phyloP scores from a whole-genome alignment of 2,329 filamentous ascomycete species.

The Aspergillus luchuensis region DNA sequence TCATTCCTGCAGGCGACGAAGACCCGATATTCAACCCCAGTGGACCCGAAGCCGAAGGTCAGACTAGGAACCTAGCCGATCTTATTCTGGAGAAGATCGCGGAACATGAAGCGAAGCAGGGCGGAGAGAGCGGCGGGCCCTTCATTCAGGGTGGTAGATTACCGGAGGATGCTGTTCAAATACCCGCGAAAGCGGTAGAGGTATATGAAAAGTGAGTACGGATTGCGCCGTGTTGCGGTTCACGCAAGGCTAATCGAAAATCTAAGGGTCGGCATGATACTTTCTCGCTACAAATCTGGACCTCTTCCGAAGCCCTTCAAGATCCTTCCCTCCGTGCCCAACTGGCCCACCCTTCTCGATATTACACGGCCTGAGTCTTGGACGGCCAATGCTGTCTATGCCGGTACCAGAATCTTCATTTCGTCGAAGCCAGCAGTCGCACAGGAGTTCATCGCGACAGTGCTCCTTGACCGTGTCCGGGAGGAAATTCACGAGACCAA shows the following conservation, averaged over 20 bases:
- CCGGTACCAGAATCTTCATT: slow-evolving; percentile 89
- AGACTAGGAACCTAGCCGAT: slow-evolving; percentile 80
- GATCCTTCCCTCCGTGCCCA: slow-evolving; percentile 85
- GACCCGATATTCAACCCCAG: slow-evolving; percentile 70
- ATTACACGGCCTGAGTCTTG: slow-evolving; percentile 78
- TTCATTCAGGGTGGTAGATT: slow-evolving; percentile 57
- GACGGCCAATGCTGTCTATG: slow-evolving; percentile 81
- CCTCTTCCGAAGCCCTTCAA: slow-evolving; percentile 97
- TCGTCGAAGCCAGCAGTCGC: slow-evolving; percentile 77
- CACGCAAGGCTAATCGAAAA: slow-evolving; percentile 18
- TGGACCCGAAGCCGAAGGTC: slow-evolving; percentile 48
- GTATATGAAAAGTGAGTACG: slow-evolving; percentile 77
- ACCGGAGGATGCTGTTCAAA: slow-evolving; percentile 77
- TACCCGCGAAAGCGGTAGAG: slow-evolving; percentile 89
- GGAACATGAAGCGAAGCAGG: slow-evolving; percentile 75
- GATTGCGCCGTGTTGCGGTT: not conserved
- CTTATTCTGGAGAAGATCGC: slow-evolving; percentile 94
- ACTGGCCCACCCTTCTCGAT: slow-evolving; percentile 86
- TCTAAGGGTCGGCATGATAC: slow-evolving; percentile 74
- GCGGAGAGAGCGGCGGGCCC: slow-evolving; percentile 39
- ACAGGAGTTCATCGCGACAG: slow-evolving; percentile 81
- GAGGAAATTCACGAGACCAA: slow-evolving; percentile 92
- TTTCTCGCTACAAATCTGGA: slow-evolving; percentile 93
- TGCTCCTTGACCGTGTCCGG: slow-evolving; percentile 86
- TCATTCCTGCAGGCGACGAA: slow-evolving; percentile 73